These are phyloP conservation scores for Zanthoxylum bungeanum DNA, from an alignment of 345 rosid genomes.

Conservation along the genomic window DNA sequence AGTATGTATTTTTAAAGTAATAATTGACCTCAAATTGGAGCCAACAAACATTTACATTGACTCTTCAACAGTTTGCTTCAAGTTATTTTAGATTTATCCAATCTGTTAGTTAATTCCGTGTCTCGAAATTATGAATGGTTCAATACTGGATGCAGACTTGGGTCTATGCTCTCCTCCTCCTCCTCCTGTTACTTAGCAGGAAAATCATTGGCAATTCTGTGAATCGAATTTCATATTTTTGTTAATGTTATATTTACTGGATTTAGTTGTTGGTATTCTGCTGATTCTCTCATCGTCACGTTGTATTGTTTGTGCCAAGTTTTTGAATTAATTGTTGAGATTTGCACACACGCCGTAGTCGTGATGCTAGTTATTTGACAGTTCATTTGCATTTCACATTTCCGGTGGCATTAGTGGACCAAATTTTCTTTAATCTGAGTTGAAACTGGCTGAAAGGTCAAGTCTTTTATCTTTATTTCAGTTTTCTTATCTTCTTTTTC, in stretches of 20 bases:
- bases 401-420: neutral
- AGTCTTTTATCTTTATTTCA: neutral
- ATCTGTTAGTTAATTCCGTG: neutral
- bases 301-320: neutral
- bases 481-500: no score
- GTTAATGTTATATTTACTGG: no score
- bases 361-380: neutral
- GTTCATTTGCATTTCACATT: neutral
- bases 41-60: neutral
- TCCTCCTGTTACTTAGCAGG: neutral
- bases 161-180: neutral
- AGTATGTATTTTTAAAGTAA: neutral
- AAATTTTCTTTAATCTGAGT: neutral
- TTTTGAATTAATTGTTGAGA: neutral
- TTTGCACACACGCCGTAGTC: neutral
- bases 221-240: neutral
- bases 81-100: neutral
- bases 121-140: neutral
- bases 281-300: no score
- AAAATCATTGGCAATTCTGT: neutral
- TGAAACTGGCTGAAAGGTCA: neutral
- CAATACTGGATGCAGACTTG: neutral
- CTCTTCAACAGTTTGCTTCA: neutral
- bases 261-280: no score
- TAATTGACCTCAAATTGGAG: neutral